Base-by-base conservation (phyloP, 331 rosid species). In the Rosa hybrid region DNA sequence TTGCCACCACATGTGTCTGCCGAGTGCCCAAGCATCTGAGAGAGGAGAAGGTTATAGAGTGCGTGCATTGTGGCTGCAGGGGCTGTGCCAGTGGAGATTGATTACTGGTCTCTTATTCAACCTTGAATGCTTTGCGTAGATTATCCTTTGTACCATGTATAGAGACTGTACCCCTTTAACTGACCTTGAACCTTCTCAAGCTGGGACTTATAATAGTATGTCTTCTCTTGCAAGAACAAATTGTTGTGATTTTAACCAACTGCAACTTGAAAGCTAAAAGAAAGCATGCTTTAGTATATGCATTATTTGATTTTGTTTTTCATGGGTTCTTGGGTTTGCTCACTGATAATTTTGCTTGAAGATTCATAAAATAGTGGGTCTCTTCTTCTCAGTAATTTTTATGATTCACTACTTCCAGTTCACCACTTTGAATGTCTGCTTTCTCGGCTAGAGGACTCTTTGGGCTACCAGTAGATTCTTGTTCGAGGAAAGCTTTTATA, bases 71-170 rank as follows among this genome's bases (percentile, higher is more conserved):
- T 25, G 96, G 98, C 65, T 94, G 97, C 73, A 75, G 75, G 89
- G 98, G 98, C 21, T 94, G 98, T 73, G 98, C 98, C 27, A 94
- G 97, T 18, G 97, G 97, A 48, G 98, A 90, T 57, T 94, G 87
- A 92, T 68, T 62, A 79, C 50, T 30, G 30, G 21, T 72, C 8
- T 45, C 62, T 71, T 79, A 68, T 49, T 73, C 54, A 21, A 45
- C 64, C 5, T 34, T 44, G 30, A 48, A 23, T 81, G 84, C n/a
- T 63, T 45, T 71, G 68, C 18, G n/a, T 49, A 23, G 34, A n/a
- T 76, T 60, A 81, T 45, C 17, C 17, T 57, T 4, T 18, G 68
- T 13, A 56, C 54, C 23, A 17, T 67, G 71, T 67, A 7, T 38
- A 14, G 34, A 2, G 38, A 5, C 17, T 45, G 48, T 63, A 20